phyloP scores from a whole-genome alignment of 2,329 filamentous ascomycete genomes.

The Knufia fluminis region DNA sequence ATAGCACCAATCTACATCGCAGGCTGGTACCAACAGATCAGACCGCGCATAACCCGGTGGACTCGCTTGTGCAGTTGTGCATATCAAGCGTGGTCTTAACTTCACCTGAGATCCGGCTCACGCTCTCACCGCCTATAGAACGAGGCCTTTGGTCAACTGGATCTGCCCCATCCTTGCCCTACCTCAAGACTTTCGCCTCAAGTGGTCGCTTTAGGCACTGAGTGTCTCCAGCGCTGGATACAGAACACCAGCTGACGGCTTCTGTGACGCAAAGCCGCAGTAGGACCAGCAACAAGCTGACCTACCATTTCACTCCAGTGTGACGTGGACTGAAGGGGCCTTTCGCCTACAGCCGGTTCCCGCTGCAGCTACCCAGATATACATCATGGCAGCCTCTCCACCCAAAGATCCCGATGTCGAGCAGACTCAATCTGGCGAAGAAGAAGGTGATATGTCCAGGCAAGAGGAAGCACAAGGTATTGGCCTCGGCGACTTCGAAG shows the following conservation, averaged over 20 bases:
- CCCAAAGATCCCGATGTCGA: conserved; percentile 80
- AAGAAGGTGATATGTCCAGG: conserved; percentile 80
- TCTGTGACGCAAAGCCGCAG: conserved; percentile 9
- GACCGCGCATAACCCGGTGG: conserved; percentile 2
- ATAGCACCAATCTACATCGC: conserved; percentile 1
- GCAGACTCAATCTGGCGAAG: conserved; percentile 86
- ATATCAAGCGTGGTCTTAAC: conserved; percentile 8
- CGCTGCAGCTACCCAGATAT: conserved; percentile 41
- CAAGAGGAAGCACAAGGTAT: conserved; percentile 58
- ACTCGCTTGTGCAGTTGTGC: conserved; percentile 6
- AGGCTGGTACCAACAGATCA: background rate
- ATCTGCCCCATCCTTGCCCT: conserved; percentile 2
- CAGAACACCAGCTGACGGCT: conserved; percentile 8
- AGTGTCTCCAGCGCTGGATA: background rate
- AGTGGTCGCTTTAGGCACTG: conserved; percentile 9
- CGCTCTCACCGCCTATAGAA: conserved; percentile 6
- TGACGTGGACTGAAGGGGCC: conserved; percentile 1
- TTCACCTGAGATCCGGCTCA: conserved; percentile 2
- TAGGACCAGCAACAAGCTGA: background rate
- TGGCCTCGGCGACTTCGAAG: conserved; percentile 85
- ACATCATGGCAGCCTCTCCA: conserved; percentile 92
- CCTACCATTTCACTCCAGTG: conserved; percentile 4
- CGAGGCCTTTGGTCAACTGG: background rate
- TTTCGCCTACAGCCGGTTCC: conserved; percentile 10
- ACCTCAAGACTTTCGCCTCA: conserved; percentile 3